Conservation (phyloP, 345 rosid species). For the Rhodamnia rubescens region DNA sequence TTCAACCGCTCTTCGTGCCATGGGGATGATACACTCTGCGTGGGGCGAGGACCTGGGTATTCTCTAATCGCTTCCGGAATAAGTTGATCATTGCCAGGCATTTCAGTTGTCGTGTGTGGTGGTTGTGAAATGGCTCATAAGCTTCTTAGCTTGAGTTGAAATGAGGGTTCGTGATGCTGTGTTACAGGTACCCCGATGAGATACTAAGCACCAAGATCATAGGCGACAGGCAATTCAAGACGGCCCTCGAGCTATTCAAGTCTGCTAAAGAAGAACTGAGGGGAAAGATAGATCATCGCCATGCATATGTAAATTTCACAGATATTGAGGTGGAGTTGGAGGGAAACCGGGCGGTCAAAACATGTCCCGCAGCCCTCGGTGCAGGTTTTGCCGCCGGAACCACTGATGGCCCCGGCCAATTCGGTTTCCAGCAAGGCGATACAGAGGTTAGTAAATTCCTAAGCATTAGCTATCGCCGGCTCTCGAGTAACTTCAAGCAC, state of each 20-base stretch:
- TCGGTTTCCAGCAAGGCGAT: slow-evolving; percentile 54
- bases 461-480: not conserved
- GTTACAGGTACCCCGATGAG: slow-evolving; percentile 39
- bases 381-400: slow-evolving; percentile 62
- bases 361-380: slow-evolving; percentile 45
- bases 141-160: not conserved
- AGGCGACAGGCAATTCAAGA: slow-evolving; percentile 39
- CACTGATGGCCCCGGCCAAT: slow-evolving; percentile 47
- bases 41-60: slow-evolving; percentile 62
- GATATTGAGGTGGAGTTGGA: slow-evolving; percentile 33
- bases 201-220: slow-evolving; percentile 40
- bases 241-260: slow-evolving; percentile 27
- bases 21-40: slow-evolving; percentile 37
- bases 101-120: not conserved
- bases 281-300: slow-evolving; percentile 42
- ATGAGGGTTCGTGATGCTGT: not conserved
- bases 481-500: not conserved
- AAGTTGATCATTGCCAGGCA: not conserved
- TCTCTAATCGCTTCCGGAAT: not conserved
- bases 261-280: slow-evolving; percentile 18
- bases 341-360: slow-evolving; percentile 13
- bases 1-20: slow-evolving; percentile 52
- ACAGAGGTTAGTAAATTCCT: slow-evolving; percentile 21
- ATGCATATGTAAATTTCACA: slow-evolving; percentile 31
- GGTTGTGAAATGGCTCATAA: not conserved